Conservation (phyloP, 176 grass and related monocot genomes). For the Echinochloa phyllopogon region DNA sequence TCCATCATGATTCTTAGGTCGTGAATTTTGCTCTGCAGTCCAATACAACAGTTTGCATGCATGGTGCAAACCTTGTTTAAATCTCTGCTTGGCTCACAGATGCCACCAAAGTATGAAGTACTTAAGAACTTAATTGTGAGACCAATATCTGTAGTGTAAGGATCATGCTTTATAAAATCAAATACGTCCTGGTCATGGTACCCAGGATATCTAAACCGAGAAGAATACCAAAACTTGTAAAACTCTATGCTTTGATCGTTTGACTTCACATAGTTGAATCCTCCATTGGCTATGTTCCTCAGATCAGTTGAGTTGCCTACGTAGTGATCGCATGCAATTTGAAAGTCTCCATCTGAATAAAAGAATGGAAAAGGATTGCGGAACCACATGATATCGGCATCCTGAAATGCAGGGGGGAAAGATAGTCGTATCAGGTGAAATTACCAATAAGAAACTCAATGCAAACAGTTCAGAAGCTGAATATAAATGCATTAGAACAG, state of each 20-base stretch:
- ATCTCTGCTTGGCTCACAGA: slow-evolving; percentile 77
- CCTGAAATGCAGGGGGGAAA: slow-evolving; percentile 53
- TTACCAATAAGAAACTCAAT: not conserved
- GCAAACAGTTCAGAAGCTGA: slow-evolving; percentile 11
- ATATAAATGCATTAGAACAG: slow-evolving; percentile 12
- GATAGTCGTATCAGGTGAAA: slow-evolving; percentile 33
- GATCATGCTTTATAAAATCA: slow-evolving; percentile 77
- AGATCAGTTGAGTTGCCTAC: slow-evolving; percentile 72
- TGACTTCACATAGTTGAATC: slow-evolving; percentile 80
- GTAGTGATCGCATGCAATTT: slow-evolving; percentile 81
- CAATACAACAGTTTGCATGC: slow-evolving; percentile 83
- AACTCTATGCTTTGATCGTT: slow-evolving; percentile 81
- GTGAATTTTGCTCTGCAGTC: slow-evolving; percentile 71
- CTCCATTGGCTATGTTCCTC: slow-evolving; percentile 73
- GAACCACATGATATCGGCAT: slow-evolving; percentile 90
- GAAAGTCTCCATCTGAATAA: slow-evolving; percentile 67
- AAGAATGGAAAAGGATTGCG: slow-evolving; percentile 77
- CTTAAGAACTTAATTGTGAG: slow-evolving; percentile 75
- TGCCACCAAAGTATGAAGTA: slow-evolving; percentile 71
- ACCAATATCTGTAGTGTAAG: slow-evolving; percentile 59
- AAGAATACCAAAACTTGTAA: slow-evolving; percentile 81
- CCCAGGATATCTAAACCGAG: slow-evolving; percentile 67
- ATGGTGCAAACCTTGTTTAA: slow-evolving; percentile 76
- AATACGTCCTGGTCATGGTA: slow-evolving; percentile 79
- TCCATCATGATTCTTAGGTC: slow-evolving; percentile 73